Percentiles rank a stretch among this genome's conserved stretches.
phyloP scores from a whole-genome alignment of 129 eudicot species.

The Flaveria robusta region DNA sequence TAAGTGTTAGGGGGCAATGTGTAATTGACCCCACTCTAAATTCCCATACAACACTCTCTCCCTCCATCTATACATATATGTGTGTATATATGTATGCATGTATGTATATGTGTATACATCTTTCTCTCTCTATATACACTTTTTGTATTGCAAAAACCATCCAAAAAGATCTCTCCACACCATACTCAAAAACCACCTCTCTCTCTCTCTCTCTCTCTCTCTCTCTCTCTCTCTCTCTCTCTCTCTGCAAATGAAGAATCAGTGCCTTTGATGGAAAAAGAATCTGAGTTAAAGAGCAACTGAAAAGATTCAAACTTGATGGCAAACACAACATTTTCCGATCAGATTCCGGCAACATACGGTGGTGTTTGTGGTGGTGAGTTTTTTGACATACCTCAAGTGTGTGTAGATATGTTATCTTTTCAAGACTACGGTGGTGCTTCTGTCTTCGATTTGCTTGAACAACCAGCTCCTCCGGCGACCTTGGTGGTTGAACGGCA shows the following conservation, averaged over 20 bases:
- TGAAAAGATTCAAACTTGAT: constrained; percentile 21
- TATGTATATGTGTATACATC: background rate
- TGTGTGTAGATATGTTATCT: constrained; percentile 49
- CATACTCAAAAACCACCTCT: constrained; percentile 28
- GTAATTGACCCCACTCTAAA: constrained; percentile 43
- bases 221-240: constrained; percentile 25
- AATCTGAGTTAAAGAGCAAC: constrained; percentile 25
- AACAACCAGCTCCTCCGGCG: constrained; percentile 29
- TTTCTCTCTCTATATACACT: constrained; percentile 10
- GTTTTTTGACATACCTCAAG: constrained; percentile 50
- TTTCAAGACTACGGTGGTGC: constrained; percentile 45
- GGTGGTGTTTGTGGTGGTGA: constrained; percentile 24
- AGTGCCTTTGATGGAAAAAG: constrained; percentile 55
- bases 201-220: no score
- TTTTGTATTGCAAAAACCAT: constrained; percentile 23
- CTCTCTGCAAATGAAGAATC: constrained; percentile 49
- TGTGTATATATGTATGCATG: no score
- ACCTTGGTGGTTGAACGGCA: constrained; percentile 20
- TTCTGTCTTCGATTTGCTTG: constrained; percentile 54
- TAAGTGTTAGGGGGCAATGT: constrained; percentile 32
- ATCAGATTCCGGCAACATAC: constrained; percentile 46
- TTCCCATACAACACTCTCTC: constrained; percentile 19
- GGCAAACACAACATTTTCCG: constrained; percentile 49
- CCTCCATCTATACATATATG: background rate
- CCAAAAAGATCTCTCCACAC: constrained; percentile 36